Conservation (phyloP, 2,329 filamentous ascomycete species). For the Colletotrichum siamense region DNA sequence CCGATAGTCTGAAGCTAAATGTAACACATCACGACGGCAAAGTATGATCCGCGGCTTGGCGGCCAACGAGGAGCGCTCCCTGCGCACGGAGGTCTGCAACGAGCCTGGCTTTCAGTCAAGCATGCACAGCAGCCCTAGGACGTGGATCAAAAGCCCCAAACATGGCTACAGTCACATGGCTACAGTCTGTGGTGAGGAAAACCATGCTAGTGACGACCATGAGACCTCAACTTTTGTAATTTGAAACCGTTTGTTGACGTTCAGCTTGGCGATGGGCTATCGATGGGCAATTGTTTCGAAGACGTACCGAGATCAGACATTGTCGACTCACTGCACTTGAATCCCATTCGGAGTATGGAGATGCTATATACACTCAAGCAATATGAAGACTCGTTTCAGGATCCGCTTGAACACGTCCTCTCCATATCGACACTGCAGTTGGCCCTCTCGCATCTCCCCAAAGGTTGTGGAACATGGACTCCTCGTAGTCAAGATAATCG, state of each 20-base stretch:
- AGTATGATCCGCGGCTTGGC: background rate
- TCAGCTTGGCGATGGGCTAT: background rate
- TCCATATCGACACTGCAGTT: background rate
- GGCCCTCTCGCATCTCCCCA: background rate
- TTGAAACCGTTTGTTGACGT: background rate
- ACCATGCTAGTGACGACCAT: background rate
- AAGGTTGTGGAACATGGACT: background rate
- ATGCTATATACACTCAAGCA: background rate
- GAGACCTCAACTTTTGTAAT: background rate
- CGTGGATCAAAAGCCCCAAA: background rate
- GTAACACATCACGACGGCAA: background rate
- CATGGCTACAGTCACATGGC: background rate
- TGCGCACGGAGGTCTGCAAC: background rate
- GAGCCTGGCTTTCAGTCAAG: background rate
- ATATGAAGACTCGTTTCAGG: background rate
- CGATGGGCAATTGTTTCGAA: background rate
- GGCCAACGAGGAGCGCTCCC: background rate
- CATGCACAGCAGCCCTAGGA: background rate
- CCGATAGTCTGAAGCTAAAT: background rate
- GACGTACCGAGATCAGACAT: background rate
- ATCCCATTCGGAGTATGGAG: background rate
- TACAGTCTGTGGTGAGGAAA: background rate
- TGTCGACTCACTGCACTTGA: background rate
- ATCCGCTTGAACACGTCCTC: background rate
- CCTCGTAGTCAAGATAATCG: background rate